Base-by-base conservation (phyloP, 148 eudicot species). In the Cornus florida region DNA sequence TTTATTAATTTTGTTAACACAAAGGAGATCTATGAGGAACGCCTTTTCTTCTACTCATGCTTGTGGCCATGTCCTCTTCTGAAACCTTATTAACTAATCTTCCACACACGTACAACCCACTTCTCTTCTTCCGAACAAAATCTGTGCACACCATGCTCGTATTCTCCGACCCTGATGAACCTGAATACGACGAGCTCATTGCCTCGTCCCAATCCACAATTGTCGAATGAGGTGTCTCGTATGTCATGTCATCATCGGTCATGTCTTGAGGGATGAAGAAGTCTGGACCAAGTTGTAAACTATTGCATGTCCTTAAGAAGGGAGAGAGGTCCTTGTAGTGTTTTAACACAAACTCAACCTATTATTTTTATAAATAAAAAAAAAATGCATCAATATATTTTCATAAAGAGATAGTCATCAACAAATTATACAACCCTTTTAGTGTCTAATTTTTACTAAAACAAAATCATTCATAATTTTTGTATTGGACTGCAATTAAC, bases 11-110 rank as follows among this genome's bases (percentile, higher is more conserved):
- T 22, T 69, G 43, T 83, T 82, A 95, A 77, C 97, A 95, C 73
- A 95, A 78, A 56, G 98, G 98, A 74, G 97, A 95, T 82, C 99
- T 89, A 78, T 90, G 99, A 28, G 99, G 99, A 76, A 92, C 85
- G 65, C 99, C 88, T 88, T 95, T 95, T 86, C 97, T 91, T 89
- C 99, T 87, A 82, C 88, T 95, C 85, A 93, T 93, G 88, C 97
- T 91, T 50, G 93, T 87, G 39, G 97, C 94, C 92, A 95, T 93
- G 84, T 92, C 97, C 68, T 95, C 92, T n/a, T 93, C 94, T 11
- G 89, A 84, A 31, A 91, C 87, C 77, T 82, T 79, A 32, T 72
- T 89, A 76, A 83, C 71, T 69, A 91, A 87, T 79, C 96, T 84
- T 82, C 96, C 92, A 75, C 93, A 95, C 22, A 91, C 75, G 77